phyloP scores from a whole-genome alignment of 2,329 filamentous ascomycete species.

The Phyllosticta paracitricarpa region DNA sequence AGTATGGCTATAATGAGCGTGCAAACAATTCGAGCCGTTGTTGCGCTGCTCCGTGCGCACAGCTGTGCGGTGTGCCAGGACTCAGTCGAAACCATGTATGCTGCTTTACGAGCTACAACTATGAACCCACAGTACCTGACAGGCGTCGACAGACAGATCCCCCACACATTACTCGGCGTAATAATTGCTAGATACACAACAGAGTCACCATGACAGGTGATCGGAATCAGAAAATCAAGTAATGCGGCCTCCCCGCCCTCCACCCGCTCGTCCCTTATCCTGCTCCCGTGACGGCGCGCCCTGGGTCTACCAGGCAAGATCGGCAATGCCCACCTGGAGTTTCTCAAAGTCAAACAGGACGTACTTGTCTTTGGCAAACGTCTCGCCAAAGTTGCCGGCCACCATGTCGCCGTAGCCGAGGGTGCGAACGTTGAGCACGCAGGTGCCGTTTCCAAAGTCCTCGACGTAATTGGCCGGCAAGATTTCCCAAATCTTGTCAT shows the following conservation, averaged over 20 bases:
- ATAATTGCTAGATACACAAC: background rate
- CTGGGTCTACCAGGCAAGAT: slow-evolving; percentile 11
- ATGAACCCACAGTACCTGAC: background rate
- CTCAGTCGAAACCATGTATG: background rate
- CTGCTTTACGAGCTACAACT: background rate
- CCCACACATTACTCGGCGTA: background rate
- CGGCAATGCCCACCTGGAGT: slow-evolving; percentile 14
- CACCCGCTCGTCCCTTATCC: background rate
- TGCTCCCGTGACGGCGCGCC: background rate
- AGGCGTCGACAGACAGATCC: background rate
- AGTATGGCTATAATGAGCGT: background rate
- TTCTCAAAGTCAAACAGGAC: slow-evolving; percentile 15
- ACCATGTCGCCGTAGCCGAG: slow-evolving; percentile 13
- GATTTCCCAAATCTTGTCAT: slow-evolving; percentile 14
- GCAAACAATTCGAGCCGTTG: background rate
- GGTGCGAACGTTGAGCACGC: slow-evolving; percentile 15
- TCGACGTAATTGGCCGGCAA: slow-evolving; percentile 13
- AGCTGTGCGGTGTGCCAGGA: background rate
- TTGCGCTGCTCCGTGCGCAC: background rate
- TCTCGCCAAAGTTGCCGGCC: slow-evolving; percentile 16
- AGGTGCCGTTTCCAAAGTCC: slow-evolving; percentile 12
- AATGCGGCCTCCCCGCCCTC: background rate
- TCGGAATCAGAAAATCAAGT: background rate
- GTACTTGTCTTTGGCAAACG: slow-evolving; percentile 16
- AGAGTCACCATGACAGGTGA: background rate